Percentiles rank a stretch among this genome's conserved stretches.
Evolutionary conservation across 2,329 filamentous ascomycete species (phyloP).

Genomic region (Cordyceps pruinosa): DNA sequence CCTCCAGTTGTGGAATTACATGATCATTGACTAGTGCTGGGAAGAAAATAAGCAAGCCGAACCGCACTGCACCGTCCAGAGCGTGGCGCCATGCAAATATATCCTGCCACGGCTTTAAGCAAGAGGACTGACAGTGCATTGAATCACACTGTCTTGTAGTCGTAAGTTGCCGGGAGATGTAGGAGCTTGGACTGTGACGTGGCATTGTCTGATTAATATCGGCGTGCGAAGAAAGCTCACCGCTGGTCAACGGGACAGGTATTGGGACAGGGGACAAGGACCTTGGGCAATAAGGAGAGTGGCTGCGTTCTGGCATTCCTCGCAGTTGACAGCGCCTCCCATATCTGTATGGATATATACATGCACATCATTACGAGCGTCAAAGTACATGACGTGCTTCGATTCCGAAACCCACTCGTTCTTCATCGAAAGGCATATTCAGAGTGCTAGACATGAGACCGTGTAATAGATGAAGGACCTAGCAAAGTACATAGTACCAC

Average conservation of each 20-base stretch:
- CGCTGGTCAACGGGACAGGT: not conserved
- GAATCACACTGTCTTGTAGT: not conserved
- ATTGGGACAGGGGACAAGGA: not conserved
- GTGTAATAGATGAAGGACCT: no score
- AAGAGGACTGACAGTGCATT: not conserved
- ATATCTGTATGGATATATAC: no score
- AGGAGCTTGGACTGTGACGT: slow-evolving; percentile 4
- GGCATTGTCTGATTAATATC: slow-evolving; percentile 1
- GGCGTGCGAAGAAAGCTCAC: not conserved
- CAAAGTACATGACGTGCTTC: no score
- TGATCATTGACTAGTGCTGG: not conserved
- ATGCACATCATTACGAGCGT: no score
- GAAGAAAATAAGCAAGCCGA: not conserved
- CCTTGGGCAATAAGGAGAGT: not conserved
- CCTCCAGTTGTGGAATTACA: not conserved
- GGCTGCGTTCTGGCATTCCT: not conserved
- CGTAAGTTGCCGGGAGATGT: not conserved
- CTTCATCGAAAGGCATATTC: no score
- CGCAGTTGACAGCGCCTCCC: no score
- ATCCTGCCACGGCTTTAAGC: no score
- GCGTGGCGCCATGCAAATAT: no score
- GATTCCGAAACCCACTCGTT: no score
- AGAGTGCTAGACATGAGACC: no score
- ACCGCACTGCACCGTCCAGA: not conserved
- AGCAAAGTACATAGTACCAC: not conserved